Evolutionary conservation across 345 rosid species (phyloP).

Genomic region (Citrus hindsii): DNA sequence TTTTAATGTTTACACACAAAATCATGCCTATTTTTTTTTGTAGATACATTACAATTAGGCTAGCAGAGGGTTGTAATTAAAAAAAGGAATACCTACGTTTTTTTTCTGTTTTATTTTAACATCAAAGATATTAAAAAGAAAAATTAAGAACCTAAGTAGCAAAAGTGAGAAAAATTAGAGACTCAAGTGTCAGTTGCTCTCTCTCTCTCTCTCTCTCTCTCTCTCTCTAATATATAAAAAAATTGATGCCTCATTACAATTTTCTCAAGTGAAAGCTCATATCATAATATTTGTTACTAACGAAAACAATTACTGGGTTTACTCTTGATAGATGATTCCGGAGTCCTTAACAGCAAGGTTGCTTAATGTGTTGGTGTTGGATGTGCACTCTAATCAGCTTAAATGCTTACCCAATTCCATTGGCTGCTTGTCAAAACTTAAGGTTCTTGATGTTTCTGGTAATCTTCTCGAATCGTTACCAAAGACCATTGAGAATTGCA

Average conservation of each 20-base stretch:
- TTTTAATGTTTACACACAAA: no score
- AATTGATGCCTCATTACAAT: no score
- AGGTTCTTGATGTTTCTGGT: conserved; percentile 71
- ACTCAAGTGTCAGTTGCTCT: background rate
- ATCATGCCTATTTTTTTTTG: no score
- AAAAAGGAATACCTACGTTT: no score
- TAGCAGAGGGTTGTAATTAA: no score
- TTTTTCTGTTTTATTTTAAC: no score
- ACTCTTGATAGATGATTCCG: conserved; percentile 57
- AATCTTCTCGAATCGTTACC: conserved; percentile 65
- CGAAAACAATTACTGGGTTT: background rate
- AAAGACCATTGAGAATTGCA: conserved; percentile 77
- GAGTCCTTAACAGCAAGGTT: conserved; percentile 83
- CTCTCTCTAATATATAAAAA: no score
- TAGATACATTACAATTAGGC: no score
- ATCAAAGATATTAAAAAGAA: no score
- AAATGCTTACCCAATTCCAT: conserved; percentile 75
- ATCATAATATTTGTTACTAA: background rate
- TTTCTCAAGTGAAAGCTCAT: no score
- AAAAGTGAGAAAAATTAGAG: no score
- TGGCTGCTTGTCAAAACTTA: conserved; percentile 83
- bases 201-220: background rate
- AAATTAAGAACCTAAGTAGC: no score
- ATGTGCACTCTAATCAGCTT: conserved; percentile 80
- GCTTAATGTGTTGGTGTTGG: conserved; percentile 68